phyloP scores from a whole-genome alignment of 345 rosid species.

The Fremontodendron californicum region DNA sequence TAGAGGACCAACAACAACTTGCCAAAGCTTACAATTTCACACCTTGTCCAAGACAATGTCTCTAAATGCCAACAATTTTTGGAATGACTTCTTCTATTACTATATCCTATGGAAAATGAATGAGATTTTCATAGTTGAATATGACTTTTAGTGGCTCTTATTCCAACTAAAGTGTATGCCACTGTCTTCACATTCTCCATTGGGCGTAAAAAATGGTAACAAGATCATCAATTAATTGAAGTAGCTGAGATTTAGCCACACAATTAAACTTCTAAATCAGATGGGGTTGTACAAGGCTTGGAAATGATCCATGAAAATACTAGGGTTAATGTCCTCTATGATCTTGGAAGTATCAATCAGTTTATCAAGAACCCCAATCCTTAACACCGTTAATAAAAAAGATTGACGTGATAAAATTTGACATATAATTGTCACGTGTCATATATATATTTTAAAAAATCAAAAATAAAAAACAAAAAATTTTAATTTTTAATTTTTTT shows the following conservation, averaged over 20 bases:
- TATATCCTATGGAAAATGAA: not conserved
- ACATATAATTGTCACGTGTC: too few species aligned
- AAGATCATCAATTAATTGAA: not conserved
- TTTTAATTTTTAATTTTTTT: too few species aligned
- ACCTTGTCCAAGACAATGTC: not conserved
- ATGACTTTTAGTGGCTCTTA: not conserved
- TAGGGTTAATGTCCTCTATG: too few species aligned
- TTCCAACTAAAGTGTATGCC: too few species aligned
- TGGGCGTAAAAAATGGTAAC: not conserved
- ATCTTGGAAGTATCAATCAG: too few species aligned
- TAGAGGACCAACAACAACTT: not conserved
- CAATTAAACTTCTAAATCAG: not conserved
- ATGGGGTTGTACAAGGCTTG: not conserved
- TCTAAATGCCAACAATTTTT: too few species aligned
- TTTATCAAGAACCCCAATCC: too few species aligned
- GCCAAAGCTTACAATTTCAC: not conserved
- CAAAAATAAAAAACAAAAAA: too few species aligned
- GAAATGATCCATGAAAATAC: not conserved
- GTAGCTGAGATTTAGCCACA: not conserved
- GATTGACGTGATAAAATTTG: too few species aligned
- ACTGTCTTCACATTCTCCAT: not conserved
- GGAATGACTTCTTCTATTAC: not conserved
- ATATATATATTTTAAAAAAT: too few species aligned
- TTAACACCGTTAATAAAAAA: too few species aligned
- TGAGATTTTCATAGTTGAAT: not conserved